These are phyloP conservation scores for Aegilops speltoides DNA, from an alignment of 176 grass and related monocot genomes.

Conservation along the genomic window DNA sequence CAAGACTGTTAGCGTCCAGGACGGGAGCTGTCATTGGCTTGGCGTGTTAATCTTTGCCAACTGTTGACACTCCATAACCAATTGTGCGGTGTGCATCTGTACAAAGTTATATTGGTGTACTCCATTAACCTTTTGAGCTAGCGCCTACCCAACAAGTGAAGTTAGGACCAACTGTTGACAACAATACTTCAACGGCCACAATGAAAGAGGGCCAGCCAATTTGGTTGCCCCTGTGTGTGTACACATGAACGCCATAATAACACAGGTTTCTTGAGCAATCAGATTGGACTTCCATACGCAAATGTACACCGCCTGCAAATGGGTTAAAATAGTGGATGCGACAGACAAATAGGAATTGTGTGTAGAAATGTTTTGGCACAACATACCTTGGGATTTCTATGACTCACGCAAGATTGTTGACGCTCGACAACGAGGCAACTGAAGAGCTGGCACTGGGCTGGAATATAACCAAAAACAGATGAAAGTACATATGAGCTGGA, in stretches of 20 bases:
- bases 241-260: slow-evolving; percentile 33
- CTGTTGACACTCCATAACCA: slow-evolving; percentile 44
- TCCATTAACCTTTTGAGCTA: slow-evolving; percentile 41
- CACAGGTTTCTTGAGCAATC: slow-evolving; percentile 13
- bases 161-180: slow-evolving; percentile 55
- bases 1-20: slow-evolving; percentile 39
- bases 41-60: slow-evolving; percentile 42
- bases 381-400: not conserved
- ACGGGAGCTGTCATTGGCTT: slow-evolving; percentile 36
- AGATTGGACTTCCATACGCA: not conserved
- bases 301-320: slow-evolving; percentile 15
- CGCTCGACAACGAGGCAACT: slow-evolving; percentile 22
- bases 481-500: slow-evolving; percentile 31
- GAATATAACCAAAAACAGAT: slow-evolving; percentile 33
- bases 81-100: slow-evolving; percentile 44
- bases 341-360: slow-evolving; percentile 24
- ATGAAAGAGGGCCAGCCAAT: slow-evolving; percentile 51
- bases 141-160: slow-evolving; percentile 50
- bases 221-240: slow-evolving; percentile 48
- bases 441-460: slow-evolving; percentile 25
- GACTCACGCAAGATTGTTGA: slow-evolving; percentile 17
- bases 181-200: slow-evolving; percentile 55
- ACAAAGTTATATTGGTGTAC: slow-evolving; percentile 43
- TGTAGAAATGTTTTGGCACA: slow-evolving; percentile 13
- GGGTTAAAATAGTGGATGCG: slow-evolving; percentile 4